These are phyloP conservation scores for Cystofilobasidium macerans DNA, from an alignment of 768 basidiomycete species.

Conservation along the genomic window DNA sequence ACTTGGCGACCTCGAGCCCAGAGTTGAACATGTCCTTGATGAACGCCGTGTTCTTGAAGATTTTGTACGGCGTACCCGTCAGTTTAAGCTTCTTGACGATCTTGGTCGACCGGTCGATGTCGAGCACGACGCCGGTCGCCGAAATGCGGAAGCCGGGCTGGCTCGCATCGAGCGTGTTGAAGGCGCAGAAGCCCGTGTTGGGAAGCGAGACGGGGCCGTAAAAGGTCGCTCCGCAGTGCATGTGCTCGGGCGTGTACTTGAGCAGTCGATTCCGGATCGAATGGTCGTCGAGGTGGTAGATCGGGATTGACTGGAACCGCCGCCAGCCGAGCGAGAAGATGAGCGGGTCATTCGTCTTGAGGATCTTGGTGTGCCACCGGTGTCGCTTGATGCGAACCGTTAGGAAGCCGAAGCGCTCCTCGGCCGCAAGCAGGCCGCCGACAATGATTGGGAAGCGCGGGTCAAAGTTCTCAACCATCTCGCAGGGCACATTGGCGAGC, in stretches of 20 bases:
- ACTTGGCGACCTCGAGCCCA: conserved; percentile 91
- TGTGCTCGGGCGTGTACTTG: conserved; percentile 99
- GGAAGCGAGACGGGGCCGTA: conserved; percentile 85
- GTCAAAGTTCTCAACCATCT: conserved; percentile 87
- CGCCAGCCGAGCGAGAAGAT: conserved; percentile 97
- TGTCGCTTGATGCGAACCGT: conserved; percentile 95
- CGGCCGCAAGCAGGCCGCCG: conserved; percentile 77
- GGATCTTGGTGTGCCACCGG: conserved; percentile 77
- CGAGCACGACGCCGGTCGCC: conserved; percentile 88
- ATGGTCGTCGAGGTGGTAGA: conserved; percentile 95
- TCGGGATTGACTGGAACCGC: conserved; percentile 85
- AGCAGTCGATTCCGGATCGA: conserved; percentile 98
- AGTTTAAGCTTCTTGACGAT: conserved; percentile 98
- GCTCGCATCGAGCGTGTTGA: conserved; percentile 66
- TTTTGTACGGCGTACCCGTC: conserved; percentile 89
- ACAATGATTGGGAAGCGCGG: conserved; percentile 80
- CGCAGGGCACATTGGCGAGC: conserved; percentile 69
- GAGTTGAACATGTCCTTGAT: conserved; percentile 93
- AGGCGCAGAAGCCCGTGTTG: conserved; percentile 94
- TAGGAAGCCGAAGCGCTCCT: conserved; percentile 84
- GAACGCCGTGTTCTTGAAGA: conserved; percentile 98
- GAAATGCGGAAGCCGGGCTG: conserved; percentile 71
- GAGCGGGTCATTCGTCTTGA: conserved; percentile 95
- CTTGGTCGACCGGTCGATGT: conserved; percentile 80
- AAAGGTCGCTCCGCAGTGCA: conserved; percentile 98